A percentile compares a stretch with the other conserved stretches of the same genome.
phyloP scores from a whole-genome alignment of 2,329 filamentous ascomycete species.

The Rutstroemia sp. region DNA sequence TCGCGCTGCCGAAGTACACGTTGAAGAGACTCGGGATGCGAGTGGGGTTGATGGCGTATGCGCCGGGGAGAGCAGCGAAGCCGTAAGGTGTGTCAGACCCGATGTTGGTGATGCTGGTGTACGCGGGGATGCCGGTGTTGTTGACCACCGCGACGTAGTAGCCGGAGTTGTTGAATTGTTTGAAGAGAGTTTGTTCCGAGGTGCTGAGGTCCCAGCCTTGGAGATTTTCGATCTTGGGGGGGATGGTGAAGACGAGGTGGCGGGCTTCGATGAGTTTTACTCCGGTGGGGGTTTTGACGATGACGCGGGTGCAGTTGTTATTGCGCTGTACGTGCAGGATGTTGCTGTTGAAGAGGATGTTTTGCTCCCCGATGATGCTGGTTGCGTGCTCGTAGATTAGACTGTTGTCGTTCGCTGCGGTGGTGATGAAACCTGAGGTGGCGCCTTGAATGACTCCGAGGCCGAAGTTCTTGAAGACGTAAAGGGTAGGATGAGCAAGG shows the following conservation, averaged over 20 bases:
- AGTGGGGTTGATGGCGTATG: constrained; percentile 24
- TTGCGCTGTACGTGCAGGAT: constrained; percentile 14
- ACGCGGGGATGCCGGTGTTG: constrained; percentile 31
- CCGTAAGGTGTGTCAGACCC: constrained; percentile 24
- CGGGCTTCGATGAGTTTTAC: constrained; percentile 31
- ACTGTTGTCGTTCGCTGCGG: constrained; percentile 11
- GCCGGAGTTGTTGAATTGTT: constrained; percentile 30
- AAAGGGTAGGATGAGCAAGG: constrained; percentile 36
- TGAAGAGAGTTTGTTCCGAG: constrained; percentile 32
- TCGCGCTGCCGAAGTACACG: constrained; percentile 13
- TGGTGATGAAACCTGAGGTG: constrained; percentile 13
- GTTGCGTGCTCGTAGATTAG: constrained; percentile 15
- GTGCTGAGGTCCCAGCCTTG: constrained; percentile 30
- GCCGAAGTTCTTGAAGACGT: constrained; percentile 37
- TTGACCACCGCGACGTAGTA: constrained; percentile 35
- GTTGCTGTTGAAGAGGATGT: constrained; percentile 14
- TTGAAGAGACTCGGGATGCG: constrained; percentile 12
- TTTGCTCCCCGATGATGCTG: constrained; percentile 1
- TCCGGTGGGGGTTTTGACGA: constrained; percentile 28
- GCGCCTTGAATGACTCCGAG: constrained; percentile 10
- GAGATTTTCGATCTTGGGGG: constrained; percentile 33
- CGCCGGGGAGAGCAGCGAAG: constrained; percentile 27
- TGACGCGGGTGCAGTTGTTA: constrained; percentile 21
- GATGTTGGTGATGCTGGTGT: constrained; percentile 23
- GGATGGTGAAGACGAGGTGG: constrained; percentile 37